Evolutionary conservation across 148 eudicot genomes (phyloP).

Genomic region (Chenopodium suecicum): DNA sequence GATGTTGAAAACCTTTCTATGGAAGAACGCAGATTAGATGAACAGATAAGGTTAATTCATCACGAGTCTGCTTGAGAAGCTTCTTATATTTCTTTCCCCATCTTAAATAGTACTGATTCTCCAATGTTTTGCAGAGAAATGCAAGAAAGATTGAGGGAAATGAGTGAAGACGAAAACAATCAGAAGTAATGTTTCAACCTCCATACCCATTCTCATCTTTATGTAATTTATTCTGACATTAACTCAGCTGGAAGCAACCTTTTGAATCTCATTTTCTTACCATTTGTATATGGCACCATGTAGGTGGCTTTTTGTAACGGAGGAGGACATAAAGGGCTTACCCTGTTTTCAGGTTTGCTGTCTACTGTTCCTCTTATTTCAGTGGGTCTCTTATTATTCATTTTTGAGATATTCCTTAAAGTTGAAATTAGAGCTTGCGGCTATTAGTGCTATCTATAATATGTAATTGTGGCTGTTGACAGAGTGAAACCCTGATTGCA

Average conservation of each 20-base stretch:
- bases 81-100: constrained; percentile 16
- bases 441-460: constrained; percentile 2
- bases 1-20: constrained; percentile 75
- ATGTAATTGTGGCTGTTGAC: constrained; percentile 26
- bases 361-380: not conserved
- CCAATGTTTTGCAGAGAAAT: constrained; percentile 63
- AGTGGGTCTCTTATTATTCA: not conserved
- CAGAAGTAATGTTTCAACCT: constrained; percentile 50
- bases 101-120: constrained; percentile 23
- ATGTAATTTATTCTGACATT: constrained; percentile 8
- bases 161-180: constrained; percentile 87
- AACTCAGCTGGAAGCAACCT: not conserved
- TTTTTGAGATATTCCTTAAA: not conserved
- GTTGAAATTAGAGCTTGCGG: not conserved
- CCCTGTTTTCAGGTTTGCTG: constrained; percentile 87
- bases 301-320: constrained; percentile 97
- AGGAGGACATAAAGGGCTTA: constrained; percentile 83
- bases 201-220: not conserved
- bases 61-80: constrained; percentile 20
- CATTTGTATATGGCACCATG: constrained; percentile 12
- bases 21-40: constrained; percentile 80
- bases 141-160: constrained; percentile 78
- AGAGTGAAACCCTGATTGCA: constrained; percentile 96
- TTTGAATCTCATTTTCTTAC: not conserved
- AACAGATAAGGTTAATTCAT: constrained; percentile 65